Percentiles rank a stretch among this genome's conserved stretches.
phyloP scores from a whole-genome alignment of 805 yeast species.

The Jamesozyma jinghongensis region DNA sequence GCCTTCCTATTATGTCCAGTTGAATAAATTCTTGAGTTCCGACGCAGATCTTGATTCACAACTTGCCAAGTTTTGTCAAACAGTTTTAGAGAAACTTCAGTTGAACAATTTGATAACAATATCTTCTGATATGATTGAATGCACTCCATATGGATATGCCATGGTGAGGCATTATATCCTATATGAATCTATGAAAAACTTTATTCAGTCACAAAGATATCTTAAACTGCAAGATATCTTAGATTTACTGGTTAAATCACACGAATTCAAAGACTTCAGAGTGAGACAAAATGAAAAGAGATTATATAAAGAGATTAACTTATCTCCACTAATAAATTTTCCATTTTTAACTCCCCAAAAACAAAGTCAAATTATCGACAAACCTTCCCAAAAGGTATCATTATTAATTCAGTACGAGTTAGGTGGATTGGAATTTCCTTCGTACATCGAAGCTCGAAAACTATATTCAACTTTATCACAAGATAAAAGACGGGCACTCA shows the following conservation, averaged over 20 bases:
- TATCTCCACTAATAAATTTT: slow-evolving; percentile 32
- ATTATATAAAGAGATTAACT: slow-evolving; percentile 37
- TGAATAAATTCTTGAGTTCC: slow-evolving; percentile 16
- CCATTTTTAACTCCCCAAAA: slow-evolving; percentile 29
- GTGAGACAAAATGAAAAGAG: slow-evolving; percentile 38
- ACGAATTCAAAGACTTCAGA: slow-evolving; percentile 35
- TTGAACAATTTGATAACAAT: slow-evolving; percentile 27
- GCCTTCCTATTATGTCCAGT: slow-evolving; percentile 33
- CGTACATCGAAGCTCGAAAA: slow-evolving; percentile 33
- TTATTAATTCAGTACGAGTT: slow-evolving; percentile 42
- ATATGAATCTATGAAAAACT: slow-evolving; percentile 35
- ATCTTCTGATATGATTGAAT: slow-evolving; percentile 11
- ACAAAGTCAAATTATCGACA: slow-evolving; percentile 19
- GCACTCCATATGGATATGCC: slow-evolving; percentile 38
- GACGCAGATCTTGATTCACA: slow-evolving; percentile 24
- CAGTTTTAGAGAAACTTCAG: slow-evolving; percentile 27
- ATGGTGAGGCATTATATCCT: slow-evolving; percentile 42
- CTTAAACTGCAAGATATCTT: slow-evolving; percentile 17
- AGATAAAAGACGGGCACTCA: slow-evolving; percentile 38
- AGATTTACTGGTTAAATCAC: slow-evolving; percentile 28
- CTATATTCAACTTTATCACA: slow-evolving; percentile 34
- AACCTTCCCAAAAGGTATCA: slow-evolving; percentile 32
- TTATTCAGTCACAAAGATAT: slow-evolving; percentile 18
- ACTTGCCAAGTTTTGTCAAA: slow-evolving; percentile 30
- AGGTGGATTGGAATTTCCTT: slow-evolving; percentile 42